Base-by-base conservation (phyloP, 73 alveolate species). In the Tetrahymena borealis region DNA sequence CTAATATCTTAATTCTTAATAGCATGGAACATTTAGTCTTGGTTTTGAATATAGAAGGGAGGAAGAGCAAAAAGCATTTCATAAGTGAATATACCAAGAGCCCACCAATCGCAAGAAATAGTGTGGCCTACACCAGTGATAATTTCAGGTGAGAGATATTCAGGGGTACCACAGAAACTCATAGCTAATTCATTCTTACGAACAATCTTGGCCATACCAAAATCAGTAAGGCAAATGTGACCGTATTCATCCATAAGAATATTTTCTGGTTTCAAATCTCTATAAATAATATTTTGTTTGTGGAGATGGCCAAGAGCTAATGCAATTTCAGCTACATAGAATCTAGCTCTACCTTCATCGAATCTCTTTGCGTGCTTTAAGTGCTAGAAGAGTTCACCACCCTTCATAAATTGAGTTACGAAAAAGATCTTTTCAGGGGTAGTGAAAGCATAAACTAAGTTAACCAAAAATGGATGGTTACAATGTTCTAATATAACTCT, bases 231-330 rank as follows among this genome's bases (percentile, higher is more conserved):
- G 78, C 95, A 95, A 42, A 97, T 90, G 95, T 97, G 95, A 5
- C 99, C 99, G 24, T 93, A 39, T 39, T 95, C 97, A 94, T 96
- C 99, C 95, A 96, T 91, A 39, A 96, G 41, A 16, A 96, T 96
- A 94, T 96, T 96, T 96, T 97, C 99, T 35, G 99, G 98, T 78
- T 97, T 97, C 79, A 97, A 91, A 91, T 97, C 99, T 90, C 99
- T 95, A 95, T 97, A 97, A 40, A 97, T 92, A 39, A 96, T 94
- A 33, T 94, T 96, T 77, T 96, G 91, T 38, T 92, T 38, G 79
- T 96, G 99, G 42, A 96, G 94, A 96, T 96, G 96, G n/a, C 93
- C 97, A 90, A 96, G 94, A 20, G 97, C 99, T 90, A 96, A 93
- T 32, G 90, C 92, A 0, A 97, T 96, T 95, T 96, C 95, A n/a